Evolutionary conservation across 2,329 filamentous ascomycete species (phyloP).

Genomic region (Fusarium sp.): DNA sequence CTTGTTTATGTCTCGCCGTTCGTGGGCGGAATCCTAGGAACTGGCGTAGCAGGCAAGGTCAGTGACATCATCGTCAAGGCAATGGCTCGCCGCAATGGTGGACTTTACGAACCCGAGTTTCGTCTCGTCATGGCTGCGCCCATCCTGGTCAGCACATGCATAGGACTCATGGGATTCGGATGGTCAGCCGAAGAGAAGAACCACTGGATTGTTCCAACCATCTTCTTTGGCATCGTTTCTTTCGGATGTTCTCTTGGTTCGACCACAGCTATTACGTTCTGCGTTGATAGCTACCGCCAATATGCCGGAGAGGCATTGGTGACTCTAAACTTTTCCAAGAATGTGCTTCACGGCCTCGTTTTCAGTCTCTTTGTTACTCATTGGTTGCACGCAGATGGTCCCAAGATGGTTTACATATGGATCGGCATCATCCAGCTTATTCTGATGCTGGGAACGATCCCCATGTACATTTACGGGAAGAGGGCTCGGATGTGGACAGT

Average conservation of each 20-base stretch:
- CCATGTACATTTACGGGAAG: slow-evolving; percentile 96
- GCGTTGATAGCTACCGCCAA: slow-evolving; percentile 91
- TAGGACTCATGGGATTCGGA: slow-evolving; percentile 95
- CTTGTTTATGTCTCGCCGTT: slow-evolving; percentile 93
- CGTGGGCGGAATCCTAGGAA: slow-evolving; percentile 88
- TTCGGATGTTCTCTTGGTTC: slow-evolving; percentile 93
- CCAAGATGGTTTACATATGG: slow-evolving; percentile 82
- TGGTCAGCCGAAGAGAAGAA: slow-evolving; percentile 85
- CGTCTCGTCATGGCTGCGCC: slow-evolving; percentile 88
- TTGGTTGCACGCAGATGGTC: slow-evolving; percentile 82
- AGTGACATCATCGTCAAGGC: slow-evolving; percentile 86
- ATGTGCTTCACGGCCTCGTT: slow-evolving; percentile 89
- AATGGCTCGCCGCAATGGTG: slow-evolving; percentile 89
- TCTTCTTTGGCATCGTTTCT: slow-evolving; percentile 92
- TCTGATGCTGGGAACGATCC: slow-evolving; percentile 79
- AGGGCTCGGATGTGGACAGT: slow-evolving; percentile 94
- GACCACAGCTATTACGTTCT: slow-evolving; percentile 93
- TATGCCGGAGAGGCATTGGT: slow-evolving; percentile 96
- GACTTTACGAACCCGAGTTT: slow-evolving; percentile 95
- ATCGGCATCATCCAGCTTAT: slow-evolving; percentile 88
- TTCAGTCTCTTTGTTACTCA: slow-evolving; percentile 89
- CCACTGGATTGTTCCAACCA: slow-evolving; percentile 89
- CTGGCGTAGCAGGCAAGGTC: slow-evolving; percentile 87
- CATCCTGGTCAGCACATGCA: slow-evolving; percentile 79
- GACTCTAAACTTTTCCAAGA: slow-evolving; percentile 94